A percentile compares a stretch with the other conserved stretches of the same genome.
phyloP scores from a whole-genome alignment of 331 rosid genomes.

The Malus hybrid region DNA sequence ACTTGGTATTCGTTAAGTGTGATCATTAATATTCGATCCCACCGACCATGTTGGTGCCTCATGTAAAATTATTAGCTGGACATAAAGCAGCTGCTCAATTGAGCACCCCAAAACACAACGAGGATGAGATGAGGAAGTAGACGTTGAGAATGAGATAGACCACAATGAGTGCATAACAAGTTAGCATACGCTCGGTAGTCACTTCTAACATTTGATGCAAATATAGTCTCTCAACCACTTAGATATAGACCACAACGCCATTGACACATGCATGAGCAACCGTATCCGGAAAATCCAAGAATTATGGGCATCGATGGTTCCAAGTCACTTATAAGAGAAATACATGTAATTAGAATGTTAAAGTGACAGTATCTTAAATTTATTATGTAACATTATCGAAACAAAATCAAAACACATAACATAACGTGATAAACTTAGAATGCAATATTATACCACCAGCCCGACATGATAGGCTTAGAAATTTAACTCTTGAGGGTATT shows the following conservation, averaged over 20 bases:
- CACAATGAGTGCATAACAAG: no score
- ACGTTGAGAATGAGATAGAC: neutral
- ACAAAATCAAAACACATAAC: no score
- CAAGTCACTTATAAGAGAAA: no score
- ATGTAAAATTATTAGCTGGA: neutral
- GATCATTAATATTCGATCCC: neutral
- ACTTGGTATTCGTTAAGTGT: neutral
- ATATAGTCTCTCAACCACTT: no score
- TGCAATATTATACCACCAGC: no score
- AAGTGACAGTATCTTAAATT: no score
- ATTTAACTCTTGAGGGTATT: neutral
- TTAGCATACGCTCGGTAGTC: no score
- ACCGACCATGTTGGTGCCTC: neutral
- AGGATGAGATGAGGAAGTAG: neutral
- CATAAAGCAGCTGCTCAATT: neutral
- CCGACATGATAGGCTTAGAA: neutral
- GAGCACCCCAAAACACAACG: neutral
- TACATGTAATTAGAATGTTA: accelerated
- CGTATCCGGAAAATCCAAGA: neutral
- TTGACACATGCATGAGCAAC: no score
- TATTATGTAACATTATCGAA: no score
- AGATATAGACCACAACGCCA: no score
- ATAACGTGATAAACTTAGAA: no score
- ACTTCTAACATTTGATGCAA: no score
- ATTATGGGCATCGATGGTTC: neutral